Conservation (phyloP, 2,329 filamentous ascomycete genomes). For the Aspergillus jensenii region DNA sequence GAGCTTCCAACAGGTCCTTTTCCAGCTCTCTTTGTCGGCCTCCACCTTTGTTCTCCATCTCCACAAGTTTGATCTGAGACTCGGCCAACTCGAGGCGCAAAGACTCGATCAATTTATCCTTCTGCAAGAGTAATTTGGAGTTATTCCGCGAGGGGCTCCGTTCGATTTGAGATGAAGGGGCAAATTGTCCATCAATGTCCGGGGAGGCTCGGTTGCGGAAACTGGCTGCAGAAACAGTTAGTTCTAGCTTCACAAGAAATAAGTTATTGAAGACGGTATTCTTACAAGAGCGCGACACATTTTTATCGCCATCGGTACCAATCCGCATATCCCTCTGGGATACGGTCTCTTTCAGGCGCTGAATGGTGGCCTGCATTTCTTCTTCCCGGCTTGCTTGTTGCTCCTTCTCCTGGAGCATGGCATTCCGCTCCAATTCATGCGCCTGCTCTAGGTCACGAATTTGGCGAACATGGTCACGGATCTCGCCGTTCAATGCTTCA, state of each 20-base stretch:
- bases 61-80: conserved; percentile 90
- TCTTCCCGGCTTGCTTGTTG: conserved; percentile 81
- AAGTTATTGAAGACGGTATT: conserved; percentile 9
- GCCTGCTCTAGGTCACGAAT: conserved; percentile 89
- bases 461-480: conserved; percentile 77
- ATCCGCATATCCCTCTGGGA: conserved; percentile 67
- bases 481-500: conserved; percentile 78
- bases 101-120: conserved; percentile 94
- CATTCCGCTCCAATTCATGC: conserved; percentile 84
- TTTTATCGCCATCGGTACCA: conserved; percentile 51
- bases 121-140: conserved; percentile 87
- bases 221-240: conserved; percentile 36
- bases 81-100: conserved; percentile 90
- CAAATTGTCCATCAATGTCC: conserved; percentile 78
- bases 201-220: conserved; percentile 55
- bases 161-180: conserved; percentile 78
- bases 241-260: neutral
- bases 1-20: conserved; percentile 81
- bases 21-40: conserved; percentile 88
- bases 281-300: conserved; percentile 54
- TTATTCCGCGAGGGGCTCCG: conserved; percentile 87
- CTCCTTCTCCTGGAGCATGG: conserved; percentile 88
- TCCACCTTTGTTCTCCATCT: conserved; percentile 89
- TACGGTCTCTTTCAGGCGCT: conserved; percentile 85
- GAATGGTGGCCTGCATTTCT: conserved; percentile 86